phyloP scores from a whole-genome alignment of 1,284 basidiomycete species.

The Pterulicium gracile region DNA sequence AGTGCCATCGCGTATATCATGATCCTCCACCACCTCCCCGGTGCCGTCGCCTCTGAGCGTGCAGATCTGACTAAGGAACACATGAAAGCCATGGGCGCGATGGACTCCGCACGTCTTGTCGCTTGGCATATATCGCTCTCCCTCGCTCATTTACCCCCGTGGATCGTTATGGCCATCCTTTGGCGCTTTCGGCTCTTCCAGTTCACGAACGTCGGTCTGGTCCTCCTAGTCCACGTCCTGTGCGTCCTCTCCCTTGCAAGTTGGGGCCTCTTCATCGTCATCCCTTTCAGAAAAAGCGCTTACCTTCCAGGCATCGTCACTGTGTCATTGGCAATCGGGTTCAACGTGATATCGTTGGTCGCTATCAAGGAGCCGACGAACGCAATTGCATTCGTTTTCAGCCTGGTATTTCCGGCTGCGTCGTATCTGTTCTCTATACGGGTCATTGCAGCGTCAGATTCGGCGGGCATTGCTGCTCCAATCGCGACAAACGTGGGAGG shows the following conservation, averaged over 20 bases:
- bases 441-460: constrained; percentile 42
- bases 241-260: constrained; percentile 57
- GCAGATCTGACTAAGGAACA: constrained; percentile 50
- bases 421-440: constrained; percentile 68
- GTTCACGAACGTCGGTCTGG: constrained; percentile 44
- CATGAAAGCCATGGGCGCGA: constrained; percentile 65
- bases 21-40: constrained; percentile 64
- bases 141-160: constrained; percentile 49
- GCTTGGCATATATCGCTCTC: constrained; percentile 54
- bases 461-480: neutral
- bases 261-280: constrained; percentile 60
- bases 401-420: constrained; percentile 63
- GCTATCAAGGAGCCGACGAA: constrained; percentile 28
- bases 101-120: constrained; percentile 52
- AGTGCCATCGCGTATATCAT: constrained; percentile 60
- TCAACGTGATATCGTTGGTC: constrained; percentile 54
- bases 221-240: constrained; percentile 57
- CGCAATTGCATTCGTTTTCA: constrained; percentile 27
- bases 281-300: constrained; percentile 62
- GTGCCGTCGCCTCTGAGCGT: constrained; percentile 51
- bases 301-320: constrained; percentile 61
- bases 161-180: constrained; percentile 49
- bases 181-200: constrained; percentile 62
- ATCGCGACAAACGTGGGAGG: neutral
- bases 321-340: constrained; percentile 53